phyloP scores from a whole-genome alignment of 2,329 filamentous ascomycete genomes.

The Periconia macrospinosa region DNA sequence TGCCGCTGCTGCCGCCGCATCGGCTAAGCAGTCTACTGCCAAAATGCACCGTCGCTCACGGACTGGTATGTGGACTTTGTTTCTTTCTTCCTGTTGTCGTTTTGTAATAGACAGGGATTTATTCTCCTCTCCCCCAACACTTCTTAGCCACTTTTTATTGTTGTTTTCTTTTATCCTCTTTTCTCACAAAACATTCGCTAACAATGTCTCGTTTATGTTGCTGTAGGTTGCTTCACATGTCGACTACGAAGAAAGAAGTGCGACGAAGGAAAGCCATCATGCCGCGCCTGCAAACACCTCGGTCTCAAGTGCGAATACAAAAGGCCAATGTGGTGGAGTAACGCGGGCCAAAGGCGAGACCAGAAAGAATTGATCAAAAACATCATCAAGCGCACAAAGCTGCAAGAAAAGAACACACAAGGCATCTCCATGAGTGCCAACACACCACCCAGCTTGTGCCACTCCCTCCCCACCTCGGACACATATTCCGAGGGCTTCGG shows the following conservation, averaged over 20 bases:
- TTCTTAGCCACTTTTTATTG: not conserved
- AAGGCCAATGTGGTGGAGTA: slow-evolving; percentile 95
- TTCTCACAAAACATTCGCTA: not conserved
- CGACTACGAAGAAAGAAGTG: slow-evolving; percentile 70
- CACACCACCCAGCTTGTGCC: slow-evolving; percentile 77
- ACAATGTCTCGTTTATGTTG: not conserved
- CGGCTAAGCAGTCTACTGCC: slow-evolving; percentile 60
- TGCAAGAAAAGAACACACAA: slow-evolving; percentile 77
- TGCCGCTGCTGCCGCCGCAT: slow-evolving; percentile 57
- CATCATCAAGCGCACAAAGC: slow-evolving; percentile 96
- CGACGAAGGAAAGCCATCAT: slow-evolving; percentile 66
- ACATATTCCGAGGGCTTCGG: slow-evolving; percentile 75
- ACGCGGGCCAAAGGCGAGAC: slow-evolving; percentile 78
- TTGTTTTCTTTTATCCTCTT: not conserved
- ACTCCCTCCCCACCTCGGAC: slow-evolving; percentile 79
- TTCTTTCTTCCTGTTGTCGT: not conserved
- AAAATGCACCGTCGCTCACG: slow-evolving; percentile 94
- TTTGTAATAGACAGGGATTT: not conserved
- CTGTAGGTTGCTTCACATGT: slow-evolving; percentile 67
- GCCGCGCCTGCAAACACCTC: slow-evolving; percentile 69
- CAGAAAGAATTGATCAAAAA: slow-evolving; percentile 97
- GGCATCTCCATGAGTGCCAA: slow-evolving; percentile 52
- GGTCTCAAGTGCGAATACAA: slow-evolving; percentile 94
- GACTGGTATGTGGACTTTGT: slow-evolving; percentile 70
- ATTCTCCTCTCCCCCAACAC: not conserved